A percentile compares a stretch with the other conserved stretches of the same genome.
Conservation (phyloP, 768 basidiomycete genomes). For the Lentinula boryana region DNA sequence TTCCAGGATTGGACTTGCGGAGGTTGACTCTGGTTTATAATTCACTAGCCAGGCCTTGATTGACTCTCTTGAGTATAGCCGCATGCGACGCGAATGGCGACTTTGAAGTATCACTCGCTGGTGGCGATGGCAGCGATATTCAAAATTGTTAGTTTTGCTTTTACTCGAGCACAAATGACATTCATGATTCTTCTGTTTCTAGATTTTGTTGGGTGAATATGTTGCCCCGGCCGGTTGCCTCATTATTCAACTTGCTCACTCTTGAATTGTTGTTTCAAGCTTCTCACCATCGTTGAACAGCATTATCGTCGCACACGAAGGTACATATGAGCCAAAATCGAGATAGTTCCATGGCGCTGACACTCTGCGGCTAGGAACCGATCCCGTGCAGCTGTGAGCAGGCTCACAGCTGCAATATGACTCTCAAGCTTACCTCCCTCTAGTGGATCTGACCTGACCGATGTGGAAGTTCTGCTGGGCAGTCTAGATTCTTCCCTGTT, state of each 20-base stretch:
- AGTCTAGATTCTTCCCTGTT: constrained; percentile 30
- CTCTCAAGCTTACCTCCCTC: not conserved
- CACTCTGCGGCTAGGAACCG: not conserved
- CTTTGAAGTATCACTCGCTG: constrained; percentile 11
- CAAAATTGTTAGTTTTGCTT: constrained; percentile 30
- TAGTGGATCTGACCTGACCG: constrained; percentile 34
- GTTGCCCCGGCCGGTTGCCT: not conserved
- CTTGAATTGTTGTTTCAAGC: constrained; percentile 24
- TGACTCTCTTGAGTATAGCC: not conserved
- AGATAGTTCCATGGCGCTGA: constrained; percentile 10
- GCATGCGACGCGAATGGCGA: not conserved
- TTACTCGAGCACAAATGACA: not conserved
- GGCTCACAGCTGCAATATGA: not conserved
- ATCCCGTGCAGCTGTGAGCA: not conserved
- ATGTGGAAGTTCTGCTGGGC: constrained; percentile 23
- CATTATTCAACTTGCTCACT: no score
- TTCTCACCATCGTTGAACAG: constrained; percentile 31
- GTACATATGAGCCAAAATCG: constrained; percentile 36
- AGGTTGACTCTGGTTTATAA: constrained; percentile 16
- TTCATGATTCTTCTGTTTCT: not conserved
- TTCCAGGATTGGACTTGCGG: constrained; percentile 34
- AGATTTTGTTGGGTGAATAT: constrained; percentile 4
- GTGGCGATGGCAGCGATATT: constrained; percentile 31
- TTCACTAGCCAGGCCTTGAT: not conserved
- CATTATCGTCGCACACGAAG: constrained; percentile 40